A percentile compares a stretch with the other conserved stretches of the same genome.
Evolutionary conservation across 1,284 basidiomycete species (phyloP).

Genomic region (Athelia psychrophila): DNA sequence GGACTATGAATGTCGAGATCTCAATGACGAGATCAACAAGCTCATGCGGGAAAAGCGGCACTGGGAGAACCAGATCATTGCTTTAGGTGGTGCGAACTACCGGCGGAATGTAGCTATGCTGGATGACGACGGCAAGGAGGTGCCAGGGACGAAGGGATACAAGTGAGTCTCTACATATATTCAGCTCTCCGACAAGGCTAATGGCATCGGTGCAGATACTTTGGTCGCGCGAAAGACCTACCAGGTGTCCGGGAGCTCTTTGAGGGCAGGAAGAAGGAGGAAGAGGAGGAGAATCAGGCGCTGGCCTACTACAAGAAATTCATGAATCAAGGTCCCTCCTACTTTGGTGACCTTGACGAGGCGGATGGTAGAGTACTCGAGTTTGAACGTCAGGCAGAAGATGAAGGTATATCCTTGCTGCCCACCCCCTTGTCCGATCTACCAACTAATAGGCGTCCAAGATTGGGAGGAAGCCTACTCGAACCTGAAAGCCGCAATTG

Average conservation of each 20-base stretch:
- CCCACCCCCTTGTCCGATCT: not conserved
- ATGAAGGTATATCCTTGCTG: slow-evolving; percentile 58
- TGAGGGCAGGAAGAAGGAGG: slow-evolving; percentile 76
- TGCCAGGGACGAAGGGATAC: slow-evolving; percentile 97
- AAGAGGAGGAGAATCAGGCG: slow-evolving; percentile 81
- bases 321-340: slow-evolving; percentile 81
- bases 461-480: slow-evolving; percentile 74
- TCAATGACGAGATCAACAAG: slow-evolving; percentile 99
- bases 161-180: slow-evolving; percentile 58
- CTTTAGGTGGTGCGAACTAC: slow-evolving; percentile 96
- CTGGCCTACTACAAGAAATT: slow-evolving; percentile 86
- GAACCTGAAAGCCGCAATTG: slow-evolving; percentile 54
- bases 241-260: slow-evolving; percentile 96
- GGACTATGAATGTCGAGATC: slow-evolving; percentile 94
- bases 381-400: slow-evolving; percentile 72
- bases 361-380: slow-evolving; percentile 65
- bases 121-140: slow-evolving; percentile 93
- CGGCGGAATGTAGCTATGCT: slow-evolving; percentile 87
- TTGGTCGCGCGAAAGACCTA: slow-evolving; percentile 94
- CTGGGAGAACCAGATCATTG: slow-evolving; percentile 97
- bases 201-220: slow-evolving; percentile 62
- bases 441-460: slow-evolving; percentile 17
- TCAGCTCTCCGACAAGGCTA: not conserved
- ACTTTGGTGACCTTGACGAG: slow-evolving; percentile 94
- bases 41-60: slow-evolving; percentile 93